These are phyloP conservation scores for Yarrowia deformans DNA, from an alignment of 805 yeast genomes.

Conservation along the genomic window DNA sequence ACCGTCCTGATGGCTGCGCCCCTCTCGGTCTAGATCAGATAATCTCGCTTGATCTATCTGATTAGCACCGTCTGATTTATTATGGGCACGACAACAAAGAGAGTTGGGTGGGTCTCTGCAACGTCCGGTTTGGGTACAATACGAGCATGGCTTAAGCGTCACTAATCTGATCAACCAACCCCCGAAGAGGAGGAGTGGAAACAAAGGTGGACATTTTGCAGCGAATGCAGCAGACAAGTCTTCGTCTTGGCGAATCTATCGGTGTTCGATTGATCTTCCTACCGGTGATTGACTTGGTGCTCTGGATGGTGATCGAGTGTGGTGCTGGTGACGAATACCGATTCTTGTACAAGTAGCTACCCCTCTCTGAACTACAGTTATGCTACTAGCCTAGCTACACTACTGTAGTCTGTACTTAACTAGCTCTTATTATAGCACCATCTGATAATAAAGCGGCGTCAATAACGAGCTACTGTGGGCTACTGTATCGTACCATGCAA, in stretches of 20 bases:
- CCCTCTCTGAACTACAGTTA: background rate
- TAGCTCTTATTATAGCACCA: background rate
- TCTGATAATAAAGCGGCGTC: conserved; percentile 3
- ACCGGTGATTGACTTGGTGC: too few species aligned
- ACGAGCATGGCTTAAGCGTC: too few species aligned
- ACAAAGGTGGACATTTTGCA: too few species aligned
- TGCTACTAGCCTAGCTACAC: background rate
- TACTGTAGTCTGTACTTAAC: too few species aligned
- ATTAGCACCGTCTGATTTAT: background rate
- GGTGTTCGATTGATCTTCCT: background rate
- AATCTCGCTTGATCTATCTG: background rate
- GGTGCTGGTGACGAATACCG: too few species aligned
- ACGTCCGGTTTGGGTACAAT: background rate
- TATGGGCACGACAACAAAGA: background rate
- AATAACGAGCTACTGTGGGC: background rate
- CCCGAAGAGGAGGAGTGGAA: background rate
- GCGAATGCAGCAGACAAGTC: too few species aligned
- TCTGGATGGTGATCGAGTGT: too few species aligned
- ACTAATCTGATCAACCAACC: conserved; percentile 12
- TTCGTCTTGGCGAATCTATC: background rate
- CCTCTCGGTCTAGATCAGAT: conserved; percentile 2
- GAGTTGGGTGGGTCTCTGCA: conserved; percentile 30
- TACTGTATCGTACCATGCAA: background rate
- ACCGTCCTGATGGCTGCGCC: too few species aligned
- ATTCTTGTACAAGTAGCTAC: too few species aligned